Conservation (phyloP, 2,329 filamentous ascomycete species). For the Colletotrichum costaricense region DNA sequence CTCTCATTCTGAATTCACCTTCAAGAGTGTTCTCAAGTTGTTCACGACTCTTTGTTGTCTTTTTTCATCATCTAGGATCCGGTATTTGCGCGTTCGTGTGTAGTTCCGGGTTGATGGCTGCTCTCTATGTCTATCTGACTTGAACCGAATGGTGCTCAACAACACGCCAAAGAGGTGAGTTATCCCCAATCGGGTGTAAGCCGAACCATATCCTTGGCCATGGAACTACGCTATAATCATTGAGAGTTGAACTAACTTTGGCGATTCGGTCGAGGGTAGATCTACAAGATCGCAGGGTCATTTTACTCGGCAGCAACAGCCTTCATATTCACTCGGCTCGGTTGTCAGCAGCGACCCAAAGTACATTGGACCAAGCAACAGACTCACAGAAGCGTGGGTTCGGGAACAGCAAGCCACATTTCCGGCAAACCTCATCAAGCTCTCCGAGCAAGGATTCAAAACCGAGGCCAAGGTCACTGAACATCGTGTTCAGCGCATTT, state of each 20-base stretch:
- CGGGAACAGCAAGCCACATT: slow-evolving; percentile 31
- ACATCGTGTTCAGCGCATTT: slow-evolving; percentile 26
- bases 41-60: not conserved
- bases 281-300: slow-evolving; percentile 35
- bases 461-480: slow-evolving; percentile 27
- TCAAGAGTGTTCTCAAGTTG: not conserved
- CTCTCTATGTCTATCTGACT: slow-evolving; percentile 33
- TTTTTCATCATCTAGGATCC: not conserved
- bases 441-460: slow-evolving; percentile 10
- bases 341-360: slow-evolving; percentile 30
- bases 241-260: not conserved
- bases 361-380: slow-evolving; percentile 21
- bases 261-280: slow-evolving; percentile 3
- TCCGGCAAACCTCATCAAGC: slow-evolving; percentile 31
- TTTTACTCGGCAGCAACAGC: slow-evolving; percentile 33
- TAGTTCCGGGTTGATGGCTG: slow-evolving; percentile 29
- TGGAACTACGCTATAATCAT: not conserved
- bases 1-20: slow-evolving; percentile 23
- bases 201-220: not conserved
- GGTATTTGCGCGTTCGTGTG: slow-evolving; percentile 2
- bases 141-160: slow-evolving; percentile 36
- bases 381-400: slow-evolving; percentile 33
- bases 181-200: slow-evolving; percentile 19
- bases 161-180: slow-evolving; percentile 36
- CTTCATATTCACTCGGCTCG: slow-evolving; percentile 29